Evolutionary conservation across 805 yeast genomes (phyloP), one percentile per base, ranked within the genome.

Genomic region (Ogataea glucozyma): DNA sequence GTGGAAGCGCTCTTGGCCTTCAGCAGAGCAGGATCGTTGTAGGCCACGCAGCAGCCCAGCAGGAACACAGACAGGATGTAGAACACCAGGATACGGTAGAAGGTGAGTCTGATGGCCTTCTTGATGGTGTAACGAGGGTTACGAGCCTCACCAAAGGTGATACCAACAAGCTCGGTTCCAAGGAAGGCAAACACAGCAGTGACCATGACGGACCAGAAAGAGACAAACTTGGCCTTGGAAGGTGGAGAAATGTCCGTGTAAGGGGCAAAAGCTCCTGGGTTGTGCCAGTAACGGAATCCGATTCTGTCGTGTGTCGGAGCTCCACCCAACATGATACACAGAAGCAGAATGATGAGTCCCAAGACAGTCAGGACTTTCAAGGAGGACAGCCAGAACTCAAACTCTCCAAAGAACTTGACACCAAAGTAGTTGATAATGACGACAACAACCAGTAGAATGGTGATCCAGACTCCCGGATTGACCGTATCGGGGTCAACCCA

Each of bases 281-380:
- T 40, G 39, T 60, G 58, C 78, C 79, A 75, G 53, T 71, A 72
- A 42, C 64, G 59, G 50, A 67, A 68, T 6, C 69, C 65, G 56
- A 69, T 52, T 62, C 91, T 73, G 53, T 84, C 88, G 54, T 81
- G 83, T 31, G 72, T 71, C 49, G 91, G 90, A 21, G 81, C 86
- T 41, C 93, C 95, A 46, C 95, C 95, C 43, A 81, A 68, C 66
- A 84, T 82, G 47, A 85, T 75, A 44, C 81, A 66, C 50, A 84
- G 72, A 40, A 84, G 67, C 39, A 83, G 61, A 12, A 86, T 47
- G 44, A 86, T 83, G 36, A 85, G 69, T n/a, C 85, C 89, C 31
- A 80, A 50, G 67, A 81, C 76, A 6, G 85, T 79, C 29, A 80
- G 32, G 24, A 85, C 81, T 65, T 85, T 85, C 53, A 84, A 65